phyloP scores from a whole-genome alignment of 225 moss, liverwort and hornwort species.

The Asterella californica region DNA sequence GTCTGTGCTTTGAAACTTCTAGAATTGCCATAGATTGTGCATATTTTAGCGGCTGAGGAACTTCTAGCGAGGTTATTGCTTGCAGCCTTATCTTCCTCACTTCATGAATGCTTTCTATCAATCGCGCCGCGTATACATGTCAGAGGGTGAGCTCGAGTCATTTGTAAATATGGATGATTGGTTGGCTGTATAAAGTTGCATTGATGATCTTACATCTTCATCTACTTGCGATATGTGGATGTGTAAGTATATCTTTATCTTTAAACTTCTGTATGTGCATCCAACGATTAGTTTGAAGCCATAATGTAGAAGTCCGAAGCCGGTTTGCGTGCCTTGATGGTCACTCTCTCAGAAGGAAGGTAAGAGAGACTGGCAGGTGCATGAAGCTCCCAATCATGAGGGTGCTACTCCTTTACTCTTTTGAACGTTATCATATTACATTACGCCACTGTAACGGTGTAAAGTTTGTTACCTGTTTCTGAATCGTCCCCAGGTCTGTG shows the following conservation, averaged over 20 bases:
- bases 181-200: no score
- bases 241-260: no score
- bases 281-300: no score
- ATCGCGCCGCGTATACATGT: not conserved
- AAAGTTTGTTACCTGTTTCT: conserved; percentile 35
- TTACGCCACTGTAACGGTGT: conserved; percentile 11
- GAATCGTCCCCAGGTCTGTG: conserved; percentile 76
- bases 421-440: not conserved
- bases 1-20: conserved; percentile 26
- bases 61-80: not conserved
- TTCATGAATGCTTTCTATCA: not conserved
- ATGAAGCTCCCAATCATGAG: not conserved
- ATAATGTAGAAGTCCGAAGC: no score
- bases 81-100: not conserved
- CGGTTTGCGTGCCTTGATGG: no score
- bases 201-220: no score
- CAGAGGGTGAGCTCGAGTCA: no score
- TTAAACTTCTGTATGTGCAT: no score
- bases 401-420: not conserved
- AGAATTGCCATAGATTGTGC: not conserved
- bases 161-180: no score
- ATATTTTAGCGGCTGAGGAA: not conserved
- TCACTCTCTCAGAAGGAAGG: no score
- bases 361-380: not conserved
- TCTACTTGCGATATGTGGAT: no score